These are phyloP conservation scores for Yamadazyma takamatsuzukensis DNA, from an alignment of 805 yeast genomes.

Conservation along the genomic window DNA sequence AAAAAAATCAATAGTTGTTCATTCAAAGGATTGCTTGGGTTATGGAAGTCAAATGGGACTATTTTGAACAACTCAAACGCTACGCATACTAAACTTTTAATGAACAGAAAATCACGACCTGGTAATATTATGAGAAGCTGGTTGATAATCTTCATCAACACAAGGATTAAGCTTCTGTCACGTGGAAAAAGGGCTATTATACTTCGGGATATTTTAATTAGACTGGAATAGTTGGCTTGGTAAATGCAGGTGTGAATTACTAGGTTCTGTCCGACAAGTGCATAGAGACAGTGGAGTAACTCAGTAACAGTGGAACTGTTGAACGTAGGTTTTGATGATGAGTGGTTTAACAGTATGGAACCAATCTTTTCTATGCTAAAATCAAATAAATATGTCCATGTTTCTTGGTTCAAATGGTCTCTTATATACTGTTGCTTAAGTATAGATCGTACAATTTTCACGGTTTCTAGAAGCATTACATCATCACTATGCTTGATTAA, in stretches of 20 bases:
- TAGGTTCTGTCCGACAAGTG: no score
- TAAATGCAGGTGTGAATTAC: no score
- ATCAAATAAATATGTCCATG: conserved; percentile 23
- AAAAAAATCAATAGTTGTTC: conserved; percentile 3
- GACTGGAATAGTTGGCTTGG: no score
- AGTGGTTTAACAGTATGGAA: no score
- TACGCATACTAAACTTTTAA: neutral
- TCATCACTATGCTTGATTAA: conserved; percentile 3
- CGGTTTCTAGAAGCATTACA: conserved; percentile 17
- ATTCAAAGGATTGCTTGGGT: conserved; percentile 1
- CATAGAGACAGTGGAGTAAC: no score
- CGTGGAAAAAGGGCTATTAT: no score
- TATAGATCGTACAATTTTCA: conserved; percentile 17
- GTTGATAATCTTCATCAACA: conserved; percentile 4
- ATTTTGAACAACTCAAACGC: no score
- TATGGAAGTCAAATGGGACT: conserved; percentile 5
- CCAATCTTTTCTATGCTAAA: no score
- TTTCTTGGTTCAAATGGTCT: conserved; percentile 27
- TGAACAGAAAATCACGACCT: conserved; percentile 2
- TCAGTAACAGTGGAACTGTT: no score
- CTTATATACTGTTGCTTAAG: conserved; percentile 22
- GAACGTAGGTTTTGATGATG: no score
- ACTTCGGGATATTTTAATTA: no score
- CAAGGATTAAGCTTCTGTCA: no score
- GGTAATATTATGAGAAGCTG: conserved; percentile 2